phyloP scores from a whole-genome alignment of 345 rosid genomes.

The Populus ilicifolia region DNA sequence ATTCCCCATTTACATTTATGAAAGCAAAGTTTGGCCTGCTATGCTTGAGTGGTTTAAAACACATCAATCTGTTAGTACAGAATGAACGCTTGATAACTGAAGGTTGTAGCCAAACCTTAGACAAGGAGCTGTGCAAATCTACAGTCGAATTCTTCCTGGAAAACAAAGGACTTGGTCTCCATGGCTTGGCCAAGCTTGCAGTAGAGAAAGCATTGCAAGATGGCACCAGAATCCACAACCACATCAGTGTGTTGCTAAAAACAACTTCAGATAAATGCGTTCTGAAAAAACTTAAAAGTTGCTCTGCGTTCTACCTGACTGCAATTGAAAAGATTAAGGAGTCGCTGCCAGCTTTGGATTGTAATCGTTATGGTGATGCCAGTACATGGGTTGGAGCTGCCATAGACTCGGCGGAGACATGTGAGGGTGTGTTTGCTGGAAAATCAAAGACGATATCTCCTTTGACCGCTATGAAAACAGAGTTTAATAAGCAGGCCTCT shows the following conservation, averaged over 20 bases:
- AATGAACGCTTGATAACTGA: background rate
- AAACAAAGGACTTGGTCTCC: background rate
- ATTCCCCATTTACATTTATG: background rate
- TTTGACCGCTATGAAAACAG: background rate
- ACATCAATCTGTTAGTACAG: background rate
- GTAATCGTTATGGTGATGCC: background rate
- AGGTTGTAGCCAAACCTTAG: background rate
- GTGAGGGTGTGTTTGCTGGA: background rate
- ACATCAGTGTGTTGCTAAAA: background rate
- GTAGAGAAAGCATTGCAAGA: background rate
- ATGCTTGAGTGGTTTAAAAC: background rate
- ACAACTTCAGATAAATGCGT: background rate
- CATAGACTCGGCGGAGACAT: background rate
- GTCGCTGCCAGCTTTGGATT: background rate
- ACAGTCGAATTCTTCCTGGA: background rate
- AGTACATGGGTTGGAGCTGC: background rate
- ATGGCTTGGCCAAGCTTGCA: background rate
- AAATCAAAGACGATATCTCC: background rate
- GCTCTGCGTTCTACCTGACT: background rate
- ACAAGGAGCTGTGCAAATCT: background rate
- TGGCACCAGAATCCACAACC: background rate
- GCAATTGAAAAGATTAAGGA: background rate
- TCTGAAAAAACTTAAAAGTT: no score
- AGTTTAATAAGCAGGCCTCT: background rate
- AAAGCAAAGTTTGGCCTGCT: no score